A percentile compares a stretch with the other conserved stretches of the same genome.
Conservation (phyloP, 345 rosid species). For the Euphorbia tirucalli region DNA sequence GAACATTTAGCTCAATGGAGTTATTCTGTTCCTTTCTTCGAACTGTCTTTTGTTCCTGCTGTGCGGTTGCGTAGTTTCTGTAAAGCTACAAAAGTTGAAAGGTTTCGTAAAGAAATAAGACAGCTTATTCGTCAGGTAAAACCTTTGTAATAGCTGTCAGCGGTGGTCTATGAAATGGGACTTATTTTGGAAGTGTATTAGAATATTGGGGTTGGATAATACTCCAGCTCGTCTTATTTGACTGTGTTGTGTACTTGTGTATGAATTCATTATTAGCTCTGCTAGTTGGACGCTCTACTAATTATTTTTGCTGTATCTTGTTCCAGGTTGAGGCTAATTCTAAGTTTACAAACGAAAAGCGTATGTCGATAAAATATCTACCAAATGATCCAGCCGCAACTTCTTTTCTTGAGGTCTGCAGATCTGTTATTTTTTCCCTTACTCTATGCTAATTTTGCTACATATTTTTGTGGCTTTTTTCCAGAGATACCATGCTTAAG, state of each 20-base stretch:
- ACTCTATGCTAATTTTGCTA: conserved; percentile 1
- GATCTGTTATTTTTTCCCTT: not conserved
- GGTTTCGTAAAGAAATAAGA: conserved; percentile 87
- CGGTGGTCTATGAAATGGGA: not conserved
- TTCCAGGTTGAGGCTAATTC: conserved; percentile 68
- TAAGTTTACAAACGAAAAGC: conserved; percentile 57
- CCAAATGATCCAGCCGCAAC: conserved; percentile 72
- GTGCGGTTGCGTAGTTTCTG: conserved; percentile 68
- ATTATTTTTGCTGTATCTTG: conserved; percentile 11
- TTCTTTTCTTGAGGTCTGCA: conserved; percentile 59
- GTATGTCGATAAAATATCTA: conserved; percentile 50
- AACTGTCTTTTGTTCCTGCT: conserved; percentile 76
- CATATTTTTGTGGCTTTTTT: not conserved
- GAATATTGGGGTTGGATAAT: not conserved
- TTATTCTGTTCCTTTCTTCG: conserved; percentile 77
- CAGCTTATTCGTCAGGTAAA: conserved; percentile 76
- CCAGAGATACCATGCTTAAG: not conserved
- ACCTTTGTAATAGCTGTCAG: not conserved
- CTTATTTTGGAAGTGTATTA: conserved; percentile 7
- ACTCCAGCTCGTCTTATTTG: not conserved
- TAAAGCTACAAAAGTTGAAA: conserved; percentile 78
- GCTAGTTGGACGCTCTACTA: conserved; percentile 14
- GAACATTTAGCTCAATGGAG: conserved; percentile 95
- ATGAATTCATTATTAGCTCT: not conserved
- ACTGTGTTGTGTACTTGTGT: not conserved